Evolutionary conservation across 306 rosid genomes (phyloP).

Genomic region (Castanea mollissima): DNA sequence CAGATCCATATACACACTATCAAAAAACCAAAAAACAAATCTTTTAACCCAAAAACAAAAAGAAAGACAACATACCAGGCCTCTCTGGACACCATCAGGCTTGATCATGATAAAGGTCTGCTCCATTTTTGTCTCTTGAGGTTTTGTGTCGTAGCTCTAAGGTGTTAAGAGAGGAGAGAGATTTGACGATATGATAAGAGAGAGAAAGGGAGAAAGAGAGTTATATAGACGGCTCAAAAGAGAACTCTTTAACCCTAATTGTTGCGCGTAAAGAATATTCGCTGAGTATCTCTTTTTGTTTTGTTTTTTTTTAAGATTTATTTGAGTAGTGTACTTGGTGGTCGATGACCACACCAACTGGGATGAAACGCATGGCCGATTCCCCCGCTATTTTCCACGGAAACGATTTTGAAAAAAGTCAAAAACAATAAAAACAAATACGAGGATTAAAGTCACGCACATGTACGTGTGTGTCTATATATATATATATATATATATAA

Average conservation of each 20-base stretch:
- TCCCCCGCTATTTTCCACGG: too few species aligned
- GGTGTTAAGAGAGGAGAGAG: neutral
- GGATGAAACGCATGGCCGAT: too few species aligned
- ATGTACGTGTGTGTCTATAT: too few species aligned
- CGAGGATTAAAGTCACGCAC: too few species aligned
- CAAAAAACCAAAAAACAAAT: neutral
- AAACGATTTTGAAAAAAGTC: too few species aligned
- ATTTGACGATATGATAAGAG: neutral
- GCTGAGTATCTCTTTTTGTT: neutral
- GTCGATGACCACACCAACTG: too few species aligned
- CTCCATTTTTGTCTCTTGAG: conserved; percentile 47
- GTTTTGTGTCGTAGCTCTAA: neutral
- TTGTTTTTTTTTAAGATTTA: neutral
- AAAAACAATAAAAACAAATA: too few species aligned
- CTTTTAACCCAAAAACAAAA: neutral
- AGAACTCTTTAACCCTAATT: conserved; percentile 30
- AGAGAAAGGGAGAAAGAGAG: neutral
- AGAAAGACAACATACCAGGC: conserved; percentile 49
- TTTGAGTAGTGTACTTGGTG: too few species aligned
- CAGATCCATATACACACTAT: neutral
- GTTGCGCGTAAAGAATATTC: conserved; percentile 24
- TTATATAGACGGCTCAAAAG: neutral
- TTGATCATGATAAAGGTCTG: conserved; percentile 88
- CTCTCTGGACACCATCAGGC: conserved; percentile 93
- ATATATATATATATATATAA: too few species aligned